phyloP scores from a whole-genome alignment of 306 rosid species.

The Malus orientalis region DNA sequence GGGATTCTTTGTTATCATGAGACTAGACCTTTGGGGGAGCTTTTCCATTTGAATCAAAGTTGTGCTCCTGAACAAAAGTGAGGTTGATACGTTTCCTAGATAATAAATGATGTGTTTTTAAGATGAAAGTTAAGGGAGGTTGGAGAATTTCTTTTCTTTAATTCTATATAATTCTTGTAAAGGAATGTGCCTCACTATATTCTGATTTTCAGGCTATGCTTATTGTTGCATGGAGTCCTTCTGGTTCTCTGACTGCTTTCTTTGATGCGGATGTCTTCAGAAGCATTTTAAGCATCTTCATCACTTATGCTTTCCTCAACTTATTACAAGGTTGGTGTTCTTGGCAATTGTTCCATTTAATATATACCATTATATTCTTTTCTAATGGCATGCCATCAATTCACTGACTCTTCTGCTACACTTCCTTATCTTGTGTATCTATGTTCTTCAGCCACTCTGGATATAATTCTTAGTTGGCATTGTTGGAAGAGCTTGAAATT shows the following conservation, averaged over 20 bases:
- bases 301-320: slow-evolving; percentile 80
- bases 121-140: not conserved
- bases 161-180: not conserved
- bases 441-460: slow-evolving; percentile 63
- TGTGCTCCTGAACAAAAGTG: not conserved
- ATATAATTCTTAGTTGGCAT: slow-evolving; percentile 69
- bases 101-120: not conserved
- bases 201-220: slow-evolving; percentile 77
- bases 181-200: slow-evolving; percentile 1
- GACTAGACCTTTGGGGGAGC: not conserved
- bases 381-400: not conserved
- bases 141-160: not conserved
- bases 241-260: slow-evolving; percentile 57
- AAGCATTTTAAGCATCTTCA: slow-evolving; percentile 76
- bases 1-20: not conserved
- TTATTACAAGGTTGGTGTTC: slow-evolving; percentile 68
- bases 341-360: not conserved
- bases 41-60: not conserved
- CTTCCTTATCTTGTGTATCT: slow-evolving; percentile 12
- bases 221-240: slow-evolving; percentile 83
- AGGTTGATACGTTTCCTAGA: not conserved
- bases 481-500: slow-evolving; percentile 88
- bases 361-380: not conserved
- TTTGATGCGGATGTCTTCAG: slow-evolving; percentile 66
- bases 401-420: not conserved